Evolutionary conservation across 2,329 filamentous ascomycete species (phyloP).

Genomic region (Pseudofabraea citricarpa): DNA sequence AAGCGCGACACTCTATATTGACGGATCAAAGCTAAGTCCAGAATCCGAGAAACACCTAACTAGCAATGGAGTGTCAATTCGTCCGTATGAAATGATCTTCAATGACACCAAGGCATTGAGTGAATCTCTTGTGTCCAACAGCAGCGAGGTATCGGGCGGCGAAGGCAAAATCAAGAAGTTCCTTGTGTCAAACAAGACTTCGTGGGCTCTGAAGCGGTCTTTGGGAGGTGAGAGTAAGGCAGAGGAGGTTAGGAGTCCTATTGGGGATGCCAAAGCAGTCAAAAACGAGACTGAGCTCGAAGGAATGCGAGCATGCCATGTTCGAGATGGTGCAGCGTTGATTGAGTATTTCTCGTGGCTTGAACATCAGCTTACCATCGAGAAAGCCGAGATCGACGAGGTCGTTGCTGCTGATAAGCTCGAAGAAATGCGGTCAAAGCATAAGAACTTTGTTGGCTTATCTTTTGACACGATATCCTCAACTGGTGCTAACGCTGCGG

Average conservation of each 20-base stretch:
- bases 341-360: constrained; percentile 96
- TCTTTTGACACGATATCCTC: constrained; percentile 97
- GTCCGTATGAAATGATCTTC: constrained; percentile 80
- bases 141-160: constrained; percentile 28
- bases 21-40: constrained; percentile 69
- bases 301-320: constrained; percentile 91
- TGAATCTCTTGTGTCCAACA: constrained; percentile 32
- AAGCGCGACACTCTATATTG: constrained; percentile 76
- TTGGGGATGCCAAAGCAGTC: constrained; percentile 87
- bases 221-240: constrained; percentile 82
- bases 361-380: constrained; percentile 75
- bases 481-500: constrained; percentile 75
- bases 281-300: constrained; percentile 88
- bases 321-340: constrained; percentile 86
- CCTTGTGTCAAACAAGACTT: constrained; percentile 80
- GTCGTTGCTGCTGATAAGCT: constrained; percentile 90
- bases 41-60: constrained; percentile 67
- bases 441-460: constrained; percentile 76
- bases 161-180: constrained; percentile 52
- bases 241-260: constrained; percentile 80
- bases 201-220: constrained; percentile 85
- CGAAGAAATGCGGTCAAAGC: constrained; percentile 64
- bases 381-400: constrained; percentile 75
- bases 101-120: constrained; percentile 66
- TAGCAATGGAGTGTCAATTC: constrained; percentile 64